Evolutionary conservation across 306 rosid species (phyloP), one percentile per base, ranked within the genome.

Genomic region (Dryas alaskensis): DNA sequence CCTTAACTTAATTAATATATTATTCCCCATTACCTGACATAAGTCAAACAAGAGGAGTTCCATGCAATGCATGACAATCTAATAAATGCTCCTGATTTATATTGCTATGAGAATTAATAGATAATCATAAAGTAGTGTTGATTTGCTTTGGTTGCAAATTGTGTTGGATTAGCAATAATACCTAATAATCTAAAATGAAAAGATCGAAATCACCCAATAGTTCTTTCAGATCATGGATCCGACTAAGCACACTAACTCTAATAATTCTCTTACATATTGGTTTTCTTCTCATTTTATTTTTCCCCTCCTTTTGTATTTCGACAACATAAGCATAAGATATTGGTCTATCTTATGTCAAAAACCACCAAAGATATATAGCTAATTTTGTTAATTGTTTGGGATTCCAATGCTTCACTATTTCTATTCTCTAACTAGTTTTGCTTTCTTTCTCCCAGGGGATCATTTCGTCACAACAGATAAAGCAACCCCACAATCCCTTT

Each of bases 181-280:
- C 22, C 46, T 10, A 54, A 58, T 77, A n/a, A 67, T 67, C 45
- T 42, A 14, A 55, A 55, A 71, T 10, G 59, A 17, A 51, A 48
- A 27, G 27, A 22, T 22, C 22, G 22, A 54, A 78, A 54, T 72
- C 62, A 65, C 22, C 74, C 82, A 78, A 65, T 78, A 6, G 64
- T 40, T 49, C 10, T 5, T 58, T 55, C 0, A 78, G 62, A 65
- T 78, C 62, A 78, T 72, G 83, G 45, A 53, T 16, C 53, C 70
- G 79, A 80, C 76, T 54, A 67, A 63, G 73, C 76, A 74, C 83
- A 75, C 83, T 75, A 62, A 69, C 76, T 63, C 9, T 9, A 52
- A 68, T 14, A 53, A 72, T 53, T 69, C 71, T 2, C 13, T 51
- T 51, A 50, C 55, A 12, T 13, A 50, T 50, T 50, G 17, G 17